Conservation (phyloP, 108 stramenopile species). For the Cylindrotheca fusiformis region DNA sequence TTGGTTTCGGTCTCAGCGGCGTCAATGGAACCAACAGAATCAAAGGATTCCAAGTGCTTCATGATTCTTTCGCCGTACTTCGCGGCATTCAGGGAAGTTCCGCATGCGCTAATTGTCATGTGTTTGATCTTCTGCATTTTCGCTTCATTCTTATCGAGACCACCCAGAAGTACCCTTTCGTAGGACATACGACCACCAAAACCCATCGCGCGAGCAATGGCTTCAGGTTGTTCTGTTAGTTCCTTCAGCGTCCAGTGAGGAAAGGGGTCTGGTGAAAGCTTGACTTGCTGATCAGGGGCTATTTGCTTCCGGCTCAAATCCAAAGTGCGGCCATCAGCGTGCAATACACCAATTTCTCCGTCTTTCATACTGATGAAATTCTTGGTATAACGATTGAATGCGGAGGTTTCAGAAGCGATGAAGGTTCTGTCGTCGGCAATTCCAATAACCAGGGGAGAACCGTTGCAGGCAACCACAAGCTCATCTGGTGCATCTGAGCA, state of each 20-base stretch:
- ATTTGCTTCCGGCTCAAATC: constrained; percentile 86
- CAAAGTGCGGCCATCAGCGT: constrained; percentile 86
- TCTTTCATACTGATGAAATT: constrained; percentile 98
- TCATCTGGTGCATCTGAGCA: constrained; percentile 84
- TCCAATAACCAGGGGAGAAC: constrained; percentile 97
- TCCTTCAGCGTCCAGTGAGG: constrained; percentile 97
- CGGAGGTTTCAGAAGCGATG: constrained; percentile 96
- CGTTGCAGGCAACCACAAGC: constrained; percentile 96
- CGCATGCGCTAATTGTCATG: constrained; percentile 92
- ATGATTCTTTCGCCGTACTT: constrained; percentile 96
- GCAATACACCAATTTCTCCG: constrained; percentile 96
- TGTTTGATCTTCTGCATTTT: constrained; percentile 74
- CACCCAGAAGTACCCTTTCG: constrained; percentile 76
- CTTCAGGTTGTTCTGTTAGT: constrained; percentile 92
- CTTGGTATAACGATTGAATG: constrained; percentile 98
- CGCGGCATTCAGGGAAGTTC: constrained; percentile 94
- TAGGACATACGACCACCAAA: constrained; percentile 85
- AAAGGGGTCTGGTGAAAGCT: constrained; percentile 89
- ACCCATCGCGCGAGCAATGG: constrained; percentile 89
- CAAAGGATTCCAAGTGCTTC: constrained; percentile 94
- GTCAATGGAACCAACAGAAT: constrained; percentile 84
- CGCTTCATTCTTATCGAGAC: constrained; percentile 79
- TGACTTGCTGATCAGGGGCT: constrained; percentile 92
- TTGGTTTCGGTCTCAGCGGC: constrained; percentile 89
- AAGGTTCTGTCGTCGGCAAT: constrained; percentile 89